Percentiles rank a stretch among this genome's conserved stretches.
Evolutionary conservation across 2,329 filamentous ascomycete genomes (phyloP).

Genomic region (Fusarium sarcochroum): DNA sequence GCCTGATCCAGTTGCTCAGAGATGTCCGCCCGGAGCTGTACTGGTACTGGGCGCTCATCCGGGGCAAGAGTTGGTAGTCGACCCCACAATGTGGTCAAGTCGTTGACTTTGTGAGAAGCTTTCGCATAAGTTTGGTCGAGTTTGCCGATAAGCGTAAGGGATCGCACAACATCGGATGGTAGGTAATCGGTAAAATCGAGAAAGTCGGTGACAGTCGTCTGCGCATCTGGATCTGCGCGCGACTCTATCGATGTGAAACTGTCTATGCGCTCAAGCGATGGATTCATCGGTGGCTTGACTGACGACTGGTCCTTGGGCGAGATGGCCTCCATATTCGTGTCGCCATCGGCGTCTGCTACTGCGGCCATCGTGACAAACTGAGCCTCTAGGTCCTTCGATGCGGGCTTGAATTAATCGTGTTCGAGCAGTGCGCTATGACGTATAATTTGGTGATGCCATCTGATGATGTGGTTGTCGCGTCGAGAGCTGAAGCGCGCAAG

Average conservation of each 20-base stretch:
- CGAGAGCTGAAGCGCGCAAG: slow-evolving; percentile 17
- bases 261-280: slow-evolving; percentile 51
- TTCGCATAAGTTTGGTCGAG: slow-evolving; percentile 72
- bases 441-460: slow-evolving; percentile 37
- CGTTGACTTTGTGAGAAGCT: slow-evolving; percentile 68
- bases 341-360: slow-evolving; percentile 33
- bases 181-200: slow-evolving; percentile 80
- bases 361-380: slow-evolving; percentile 48
- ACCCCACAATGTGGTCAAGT: slow-evolving; percentile 70
- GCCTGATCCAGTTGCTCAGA: slow-evolving; percentile 69
- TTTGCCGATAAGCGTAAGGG: slow-evolving; percentile 74
- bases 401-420: not conserved
- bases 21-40: slow-evolving; percentile 70
- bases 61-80: slow-evolving; percentile 65
- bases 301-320: slow-evolving; percentile 49
- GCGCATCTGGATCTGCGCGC: slow-evolving; percentile 75
- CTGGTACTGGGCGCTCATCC: slow-evolving; percentile 63
- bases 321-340: slow-evolving; percentile 45
- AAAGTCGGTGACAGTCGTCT: slow-evolving; percentile 78
- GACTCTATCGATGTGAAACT: slow-evolving; percentile 60
- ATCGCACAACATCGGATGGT: slow-evolving; percentile 75
- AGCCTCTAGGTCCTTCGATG: not conserved
- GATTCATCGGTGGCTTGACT: slow-evolving; percentile 47
- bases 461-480: slow-evolving; percentile 34
- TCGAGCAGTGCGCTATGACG: slow-evolving; percentile 1